These are phyloP conservation scores for Hypomyces rosellus DNA, from an alignment of 2,329 filamentous ascomycete genomes.

Conservation along the genomic window DNA sequence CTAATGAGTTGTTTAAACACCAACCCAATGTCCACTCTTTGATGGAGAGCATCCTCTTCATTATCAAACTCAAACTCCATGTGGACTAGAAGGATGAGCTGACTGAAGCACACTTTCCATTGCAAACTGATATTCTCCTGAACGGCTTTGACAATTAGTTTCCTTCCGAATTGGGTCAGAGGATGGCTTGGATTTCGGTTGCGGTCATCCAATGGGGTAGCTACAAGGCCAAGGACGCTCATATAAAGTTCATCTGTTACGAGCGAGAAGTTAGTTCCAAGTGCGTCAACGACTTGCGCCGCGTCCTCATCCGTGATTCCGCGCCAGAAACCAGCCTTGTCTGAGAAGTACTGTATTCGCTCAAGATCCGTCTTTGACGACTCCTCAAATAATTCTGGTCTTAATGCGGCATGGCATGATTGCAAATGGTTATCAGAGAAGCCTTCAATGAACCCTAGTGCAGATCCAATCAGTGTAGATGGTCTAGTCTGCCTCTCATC, in stretches of 20 bases:
- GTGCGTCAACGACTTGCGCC: constrained; percentile 56
- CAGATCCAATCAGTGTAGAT: constrained; percentile 61
- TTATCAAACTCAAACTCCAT: constrained; percentile 78
- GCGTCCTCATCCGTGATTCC: constrained; percentile 80
- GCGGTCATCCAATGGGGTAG: constrained; percentile 38
- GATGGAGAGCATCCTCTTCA: constrained; percentile 58
- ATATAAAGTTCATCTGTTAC: constrained; percentile 51
- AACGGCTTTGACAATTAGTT: constrained; percentile 65
- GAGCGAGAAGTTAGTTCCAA: constrained; percentile 60
- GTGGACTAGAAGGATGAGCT: constrained; percentile 77
- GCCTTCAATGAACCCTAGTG: constrained; percentile 60
- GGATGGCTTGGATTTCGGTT: constrained; percentile 42
- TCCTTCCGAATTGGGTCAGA: constrained; percentile 70
- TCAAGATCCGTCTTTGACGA: constrained; percentile 63
- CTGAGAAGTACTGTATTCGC: constrained; percentile 71
- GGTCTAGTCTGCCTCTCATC: constrained; percentile 48
- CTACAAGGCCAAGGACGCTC: constrained; percentile 42
- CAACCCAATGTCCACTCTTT: constrained; percentile 57
- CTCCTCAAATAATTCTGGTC: constrained; percentile 68
- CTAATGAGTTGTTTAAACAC: constrained; percentile 65
- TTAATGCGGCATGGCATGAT: constrained; percentile 59
- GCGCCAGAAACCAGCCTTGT: constrained; percentile 69
- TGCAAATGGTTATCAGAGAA: constrained; percentile 65
- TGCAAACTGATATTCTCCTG: constrained; percentile 72
- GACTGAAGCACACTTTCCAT: constrained; percentile 69